Conservation (phyloP, 345 rosid species). For the Arabis alpina region DNA sequence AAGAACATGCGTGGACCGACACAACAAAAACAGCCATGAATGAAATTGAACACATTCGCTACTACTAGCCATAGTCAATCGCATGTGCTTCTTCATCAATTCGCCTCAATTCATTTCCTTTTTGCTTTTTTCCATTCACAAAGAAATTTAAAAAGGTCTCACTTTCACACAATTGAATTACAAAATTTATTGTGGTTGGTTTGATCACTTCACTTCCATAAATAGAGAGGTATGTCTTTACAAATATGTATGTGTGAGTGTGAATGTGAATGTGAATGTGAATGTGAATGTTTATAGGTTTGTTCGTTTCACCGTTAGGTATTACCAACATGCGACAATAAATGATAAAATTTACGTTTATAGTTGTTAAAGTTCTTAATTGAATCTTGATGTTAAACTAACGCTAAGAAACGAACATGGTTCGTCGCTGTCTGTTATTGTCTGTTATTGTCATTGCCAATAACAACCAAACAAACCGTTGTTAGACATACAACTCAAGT, state of each 20-base stretch:
- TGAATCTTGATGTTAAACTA: background rate
- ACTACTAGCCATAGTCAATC: conserved; percentile 22
- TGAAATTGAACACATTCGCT: conserved; percentile 37
- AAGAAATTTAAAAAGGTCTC: background rate
- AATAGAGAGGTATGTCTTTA: conserved; percentile 16
- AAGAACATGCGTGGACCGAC: conserved; percentile 46
- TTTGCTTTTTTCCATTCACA: conserved; percentile 27
- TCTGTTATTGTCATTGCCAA: background rate
- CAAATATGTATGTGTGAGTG: background rate
- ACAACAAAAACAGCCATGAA: conserved; percentile 44
- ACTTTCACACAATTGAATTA: conserved; percentile 33
- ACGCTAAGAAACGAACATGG: background rate
- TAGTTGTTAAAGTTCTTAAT: background rate
- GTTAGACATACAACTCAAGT: background rate
- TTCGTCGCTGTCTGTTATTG: background rate
- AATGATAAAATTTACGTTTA: background rate
- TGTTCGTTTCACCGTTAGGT: conserved; percentile 1
- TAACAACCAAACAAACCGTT: background rate
- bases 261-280: background rate
- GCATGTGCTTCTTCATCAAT: conserved; percentile 45
- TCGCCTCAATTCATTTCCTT: conserved; percentile 13
- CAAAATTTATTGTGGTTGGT: conserved; percentile 27
- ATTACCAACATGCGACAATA: background rate
- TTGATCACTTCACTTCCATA: conserved; percentile 33
- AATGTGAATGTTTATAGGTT: background rate